phyloP scores from a whole-genome alignment of 2,329 filamentous ascomycete species.

The Hypoxylon sp. region DNA sequence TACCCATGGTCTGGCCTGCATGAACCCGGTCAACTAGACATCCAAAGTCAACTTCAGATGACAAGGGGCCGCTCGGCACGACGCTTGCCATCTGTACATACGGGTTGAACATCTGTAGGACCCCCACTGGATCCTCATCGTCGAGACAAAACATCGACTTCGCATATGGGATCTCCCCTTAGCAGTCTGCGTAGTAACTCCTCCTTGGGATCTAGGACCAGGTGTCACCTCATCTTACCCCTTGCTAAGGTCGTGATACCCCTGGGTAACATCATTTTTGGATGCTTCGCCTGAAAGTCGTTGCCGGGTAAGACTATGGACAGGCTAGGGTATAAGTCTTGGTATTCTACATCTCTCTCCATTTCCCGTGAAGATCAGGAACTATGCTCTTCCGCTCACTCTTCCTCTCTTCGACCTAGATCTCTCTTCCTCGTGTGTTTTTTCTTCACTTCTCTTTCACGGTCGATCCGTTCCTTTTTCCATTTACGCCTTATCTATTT shows the following conservation, averaged over 20 bases:
- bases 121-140: constrained; percentile 23
- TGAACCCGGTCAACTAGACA: constrained; percentile 28
- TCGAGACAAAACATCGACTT: constrained; percentile 25
- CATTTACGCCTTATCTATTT: constrained; percentile 26
- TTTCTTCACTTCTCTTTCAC: constrained; percentile 32
- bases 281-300: constrained; percentile 15
- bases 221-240: constrained; percentile 32
- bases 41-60: constrained; percentile 41
- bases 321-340: constrained; percentile 39
- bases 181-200: constrained; percentile 22
- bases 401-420: constrained; percentile 32
- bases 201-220: constrained; percentile 20
- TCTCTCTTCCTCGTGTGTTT: constrained; percentile 19
- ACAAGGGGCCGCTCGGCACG: constrained; percentile 32
- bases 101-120: constrained; percentile 22
- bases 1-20: constrained; percentile 27
- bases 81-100: constrained; percentile 26
- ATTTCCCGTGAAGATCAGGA: constrained; percentile 37
- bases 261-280: constrained; percentile 37
- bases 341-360: constrained; percentile 32
- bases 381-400: constrained; percentile 31
- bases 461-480: constrained; percentile 43
- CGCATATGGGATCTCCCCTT: constrained; percentile 29
- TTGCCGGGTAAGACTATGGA: constrained; percentile 22
- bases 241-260: constrained; percentile 21